Conservation (phyloP, 1,284 basidiomycete species). For the Ganoderma sinense region DNA sequence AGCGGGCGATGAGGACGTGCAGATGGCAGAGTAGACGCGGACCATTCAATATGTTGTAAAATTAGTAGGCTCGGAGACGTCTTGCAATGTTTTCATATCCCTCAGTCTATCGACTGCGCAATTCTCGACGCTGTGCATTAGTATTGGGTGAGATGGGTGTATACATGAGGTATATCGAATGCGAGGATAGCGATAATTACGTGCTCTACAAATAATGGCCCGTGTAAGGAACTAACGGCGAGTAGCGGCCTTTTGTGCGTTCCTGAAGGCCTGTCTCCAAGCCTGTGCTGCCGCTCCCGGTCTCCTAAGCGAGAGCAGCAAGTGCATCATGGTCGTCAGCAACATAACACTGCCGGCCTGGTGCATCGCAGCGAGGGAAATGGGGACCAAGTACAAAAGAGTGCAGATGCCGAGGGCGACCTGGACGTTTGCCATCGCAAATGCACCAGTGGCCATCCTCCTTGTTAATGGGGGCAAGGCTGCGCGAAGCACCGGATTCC, state of each 20-base stretch:
- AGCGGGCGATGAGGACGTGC: slow-evolving; percentile 74
- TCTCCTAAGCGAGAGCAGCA: slow-evolving; percentile 76
- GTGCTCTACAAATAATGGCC: slow-evolving; percentile 18
- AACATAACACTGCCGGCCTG: slow-evolving; percentile 94
- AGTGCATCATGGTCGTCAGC: slow-evolving; percentile 85
- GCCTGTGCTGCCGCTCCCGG: slow-evolving; percentile 75
- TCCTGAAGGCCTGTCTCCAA: slow-evolving; percentile 55
- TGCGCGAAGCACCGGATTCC: slow-evolving; percentile 59
- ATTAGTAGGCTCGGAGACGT: slow-evolving; percentile 20
- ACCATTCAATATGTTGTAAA: slow-evolving; percentile 26
- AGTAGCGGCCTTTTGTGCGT: slow-evolving; percentile 18
- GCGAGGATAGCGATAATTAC: slow-evolving; percentile 26
- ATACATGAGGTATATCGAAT: slow-evolving; percentile 8
- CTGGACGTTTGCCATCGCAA: slow-evolving; percentile 88
- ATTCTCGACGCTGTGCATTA: not conserved
- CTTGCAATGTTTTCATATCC: slow-evolving; percentile 26
- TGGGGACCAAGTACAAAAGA: slow-evolving; percentile 92
- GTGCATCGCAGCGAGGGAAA: slow-evolving; percentile 91
- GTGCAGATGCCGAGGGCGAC: slow-evolving; percentile 92
- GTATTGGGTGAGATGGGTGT: slow-evolving; percentile 23
- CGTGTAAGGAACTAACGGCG: not conserved
- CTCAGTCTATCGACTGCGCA: not conserved
- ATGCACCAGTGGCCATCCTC: slow-evolving; percentile 71
- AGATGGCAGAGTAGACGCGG: slow-evolving; percentile 70
- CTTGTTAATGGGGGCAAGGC: slow-evolving; percentile 75